Base-by-base conservation (phyloP, 176 grass and related monocot species). In the Cocos nucifera region DNA sequence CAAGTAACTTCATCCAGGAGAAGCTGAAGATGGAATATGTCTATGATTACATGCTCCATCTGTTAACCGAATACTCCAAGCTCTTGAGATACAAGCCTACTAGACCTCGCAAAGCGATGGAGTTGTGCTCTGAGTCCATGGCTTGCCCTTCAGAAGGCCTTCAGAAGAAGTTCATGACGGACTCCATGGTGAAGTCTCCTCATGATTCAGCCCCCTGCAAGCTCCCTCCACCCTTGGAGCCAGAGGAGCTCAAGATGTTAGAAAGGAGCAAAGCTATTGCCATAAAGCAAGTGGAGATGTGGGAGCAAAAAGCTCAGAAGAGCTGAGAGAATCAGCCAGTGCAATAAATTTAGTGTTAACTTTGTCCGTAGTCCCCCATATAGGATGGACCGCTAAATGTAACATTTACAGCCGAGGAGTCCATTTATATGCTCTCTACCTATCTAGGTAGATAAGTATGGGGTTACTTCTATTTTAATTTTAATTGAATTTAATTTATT, bases 1-100 rank as follows among this genome's bases (percentile, higher is more conserved):
- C 81, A 22, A 98, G 84, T 57, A 49, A 70, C 69, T 98, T 89
- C 23, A 61, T 90, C 54, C 64, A 82, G 64, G 60, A 86, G 53
- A 70, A 92, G 30, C 44, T 98, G 26, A 92, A 27, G 27, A 92
- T 98, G 82, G 87, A 89, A 4, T 68, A 74, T 49, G 82, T 92
- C 56, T 89, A 92, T 23, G 87, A 86, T 50, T 98, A 98, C 65
- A 98, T 98, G 88, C 65, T 92, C 59, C 93, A 89, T 77, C 73
- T 92, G 28, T 53, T 98, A 70, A 86, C 62, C 0, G 84, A 92
- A 25, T 98, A 98, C 62, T 72, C 87, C 9, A 89, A 89, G 50
- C 93, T 98, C 60, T 65, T 92, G 26, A 77, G 32, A 51, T 98
- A 88, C 69, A 88, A 80, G 69, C 87, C 84, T 67, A 85, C 57